Conservation (phyloP, 1,284 basidiomycete species). For the Pseudozyma flocculosa region DNA sequence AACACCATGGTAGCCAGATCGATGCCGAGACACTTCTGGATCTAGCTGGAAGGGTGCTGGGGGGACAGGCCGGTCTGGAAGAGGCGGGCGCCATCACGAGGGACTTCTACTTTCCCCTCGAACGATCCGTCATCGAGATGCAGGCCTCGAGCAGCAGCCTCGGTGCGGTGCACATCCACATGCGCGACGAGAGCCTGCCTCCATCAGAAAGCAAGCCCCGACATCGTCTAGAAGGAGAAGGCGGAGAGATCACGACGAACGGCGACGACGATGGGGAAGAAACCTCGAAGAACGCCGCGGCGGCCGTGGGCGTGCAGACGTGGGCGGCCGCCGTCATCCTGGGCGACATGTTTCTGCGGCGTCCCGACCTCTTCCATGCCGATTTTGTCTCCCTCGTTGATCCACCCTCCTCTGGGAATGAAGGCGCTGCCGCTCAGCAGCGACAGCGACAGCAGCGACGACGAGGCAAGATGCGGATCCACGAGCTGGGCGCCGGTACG, state of each 20-base stretch:
- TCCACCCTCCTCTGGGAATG: no score
- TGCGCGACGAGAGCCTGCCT: no score
- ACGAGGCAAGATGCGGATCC: constrained; percentile 10
- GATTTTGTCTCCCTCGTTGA: no score
- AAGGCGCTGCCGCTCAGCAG: no score
- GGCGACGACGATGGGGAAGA: not conserved
- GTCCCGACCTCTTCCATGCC: constrained; percentile 19
- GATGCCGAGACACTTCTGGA: constrained; percentile 22
- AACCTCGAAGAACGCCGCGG: constrained; percentile 23
- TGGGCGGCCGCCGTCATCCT: constrained; percentile 32
- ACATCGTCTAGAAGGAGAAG: no score
- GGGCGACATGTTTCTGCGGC: constrained; percentile 23
- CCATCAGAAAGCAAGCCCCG: no score
- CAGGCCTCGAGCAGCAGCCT: no score
- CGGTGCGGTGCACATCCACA: no score
- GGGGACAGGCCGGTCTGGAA: constrained; percentile 23
- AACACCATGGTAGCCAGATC: not conserved
- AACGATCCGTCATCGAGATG: constrained; percentile 5
- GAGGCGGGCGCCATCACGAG: constrained; percentile 27
- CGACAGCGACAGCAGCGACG: no score
- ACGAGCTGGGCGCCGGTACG: constrained; percentile 34
- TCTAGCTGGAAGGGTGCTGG: constrained; percentile 27
- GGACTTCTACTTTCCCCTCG: constrained; percentile 28
- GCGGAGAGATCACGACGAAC: no score
- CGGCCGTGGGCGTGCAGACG: constrained; percentile 34